These are phyloP conservation scores for Ammopiptanthus mongolicus DNA, from an alignment of 306 rosid genomes.

Conservation along the genomic window DNA sequence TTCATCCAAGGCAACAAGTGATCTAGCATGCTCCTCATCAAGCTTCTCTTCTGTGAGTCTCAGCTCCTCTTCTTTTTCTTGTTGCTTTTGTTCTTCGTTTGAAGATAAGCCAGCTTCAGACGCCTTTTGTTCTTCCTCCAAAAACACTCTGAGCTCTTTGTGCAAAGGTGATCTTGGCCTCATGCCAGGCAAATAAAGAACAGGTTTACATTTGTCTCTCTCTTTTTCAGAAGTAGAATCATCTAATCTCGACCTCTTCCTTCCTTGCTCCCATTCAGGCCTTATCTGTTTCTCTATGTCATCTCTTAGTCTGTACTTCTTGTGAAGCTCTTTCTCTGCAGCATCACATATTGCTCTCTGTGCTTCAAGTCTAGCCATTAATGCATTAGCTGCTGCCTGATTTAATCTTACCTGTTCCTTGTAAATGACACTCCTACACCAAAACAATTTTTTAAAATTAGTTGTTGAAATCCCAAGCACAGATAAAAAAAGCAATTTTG, in stretches of 20 bases:
- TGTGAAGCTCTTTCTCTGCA: slow-evolving; percentile 86
- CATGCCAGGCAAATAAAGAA: slow-evolving; percentile 47
- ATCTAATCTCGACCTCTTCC: slow-evolving; percentile 84
- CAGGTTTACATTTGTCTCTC: slow-evolving; percentile 28
- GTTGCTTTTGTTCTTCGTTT: slow-evolving; percentile 37
- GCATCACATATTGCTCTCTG: slow-evolving; percentile 73
- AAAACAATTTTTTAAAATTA: background rate
- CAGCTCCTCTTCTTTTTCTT: slow-evolving; percentile 35
- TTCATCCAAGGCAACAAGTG: slow-evolving; percentile 42
- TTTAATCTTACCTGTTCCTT: slow-evolving; percentile 95
- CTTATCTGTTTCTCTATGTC: slow-evolving; percentile 77
- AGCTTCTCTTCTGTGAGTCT: slow-evolving; percentile 30
- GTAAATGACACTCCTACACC: slow-evolving; percentile 78
- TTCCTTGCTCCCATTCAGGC: slow-evolving; percentile 72
- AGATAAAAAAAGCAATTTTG: background rate
- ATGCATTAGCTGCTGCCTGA: slow-evolving; percentile 80
- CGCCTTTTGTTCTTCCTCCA: slow-evolving; percentile 84
- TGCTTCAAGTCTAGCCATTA: slow-evolving; percentile 96
- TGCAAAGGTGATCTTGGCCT: slow-evolving; percentile 62
- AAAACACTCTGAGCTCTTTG: slow-evolving; percentile 80
- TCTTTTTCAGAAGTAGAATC: slow-evolving; percentile 49
- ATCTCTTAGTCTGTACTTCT: slow-evolving; percentile 60
- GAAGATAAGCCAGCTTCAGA: slow-evolving; percentile 48
- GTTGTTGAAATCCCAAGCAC: background rate
- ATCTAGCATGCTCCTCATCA: slow-evolving; percentile 34